These are phyloP conservation scores for Coemansia sp. DNA, from an alignment of 192 early-diverging fungal genomes.

Conservation along the genomic window DNA sequence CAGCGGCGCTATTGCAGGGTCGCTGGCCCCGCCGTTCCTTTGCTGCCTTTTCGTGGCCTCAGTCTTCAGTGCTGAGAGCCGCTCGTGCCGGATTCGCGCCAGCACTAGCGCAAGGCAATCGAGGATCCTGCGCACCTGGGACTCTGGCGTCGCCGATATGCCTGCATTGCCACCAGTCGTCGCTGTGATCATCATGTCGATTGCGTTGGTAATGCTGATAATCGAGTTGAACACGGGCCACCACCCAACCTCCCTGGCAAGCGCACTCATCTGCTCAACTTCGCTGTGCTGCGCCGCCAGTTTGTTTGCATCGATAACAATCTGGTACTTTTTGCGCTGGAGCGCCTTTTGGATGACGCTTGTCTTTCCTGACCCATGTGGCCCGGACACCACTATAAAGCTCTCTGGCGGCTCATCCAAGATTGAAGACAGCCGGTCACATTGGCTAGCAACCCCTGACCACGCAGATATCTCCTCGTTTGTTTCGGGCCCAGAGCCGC, in stretches of 20 bases:
- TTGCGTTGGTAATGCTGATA: slow-evolving; percentile 67
- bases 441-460: slow-evolving; percentile 49
- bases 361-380: slow-evolving; percentile 81
- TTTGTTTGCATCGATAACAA: slow-evolving; percentile 80
- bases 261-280: slow-evolving; percentile 68
- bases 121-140: slow-evolving; percentile 83
- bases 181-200: slow-evolving; percentile 84
- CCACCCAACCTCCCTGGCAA: slow-evolving; percentile 89
- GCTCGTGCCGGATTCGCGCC: slow-evolving; percentile 56
- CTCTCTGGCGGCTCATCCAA: slow-evolving; percentile 70
- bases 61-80: slow-evolving; percentile 29
- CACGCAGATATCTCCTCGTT: slow-evolving; percentile 35
- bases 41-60: slow-evolving; percentile 38
- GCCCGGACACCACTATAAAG: slow-evolving; percentile 82
- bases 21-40: background rate
- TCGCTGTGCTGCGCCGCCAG: slow-evolving; percentile 74
- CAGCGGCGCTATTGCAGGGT: background rate
- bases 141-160: slow-evolving; percentile 79
- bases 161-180: slow-evolving; percentile 89
- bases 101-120: slow-evolving; percentile 78
- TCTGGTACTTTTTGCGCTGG: slow-evolving; percentile 67
- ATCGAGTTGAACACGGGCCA: slow-evolving; percentile 89
- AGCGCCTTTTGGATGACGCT: slow-evolving; percentile 74
- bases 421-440: slow-evolving; percentile 41
- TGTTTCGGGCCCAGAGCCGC: slow-evolving; percentile 4